Evolutionary conservation across 2,329 filamentous ascomycete genomes (phyloP).

Genomic region (Tolypocladium endophyticum): DNA sequence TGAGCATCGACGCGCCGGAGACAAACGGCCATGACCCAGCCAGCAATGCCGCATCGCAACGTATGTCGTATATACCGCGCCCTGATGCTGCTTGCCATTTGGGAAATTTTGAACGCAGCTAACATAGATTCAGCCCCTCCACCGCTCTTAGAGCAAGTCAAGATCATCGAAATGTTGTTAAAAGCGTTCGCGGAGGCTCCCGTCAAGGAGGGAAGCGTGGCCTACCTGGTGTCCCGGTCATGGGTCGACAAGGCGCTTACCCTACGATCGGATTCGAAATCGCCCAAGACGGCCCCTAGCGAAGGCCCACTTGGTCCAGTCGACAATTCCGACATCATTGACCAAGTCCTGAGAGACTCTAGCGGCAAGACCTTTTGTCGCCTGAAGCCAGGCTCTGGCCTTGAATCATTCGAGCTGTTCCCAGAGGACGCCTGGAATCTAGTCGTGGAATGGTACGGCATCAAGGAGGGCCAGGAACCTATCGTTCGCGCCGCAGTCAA

Average conservation of each 20-base stretch:
- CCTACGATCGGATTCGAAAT: constrained; percentile 47
- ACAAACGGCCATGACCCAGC: constrained; percentile 5
- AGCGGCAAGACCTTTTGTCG: constrained; percentile 53
- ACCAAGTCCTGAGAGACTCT: constrained; percentile 44
- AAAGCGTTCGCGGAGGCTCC: constrained; percentile 40
- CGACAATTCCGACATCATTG: constrained; percentile 76
- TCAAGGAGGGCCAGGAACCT: constrained; percentile 56
- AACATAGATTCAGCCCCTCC: constrained; percentile 17
- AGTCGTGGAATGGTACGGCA: constrained; percentile 72
- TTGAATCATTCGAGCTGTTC: constrained; percentile 67
- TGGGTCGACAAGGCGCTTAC: constrained; percentile 71
- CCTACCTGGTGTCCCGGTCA: constrained; percentile 65
- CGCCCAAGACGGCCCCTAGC: constrained; percentile 46
- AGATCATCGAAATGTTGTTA: constrained; percentile 54
- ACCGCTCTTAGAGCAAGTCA: constrained; percentile 52
- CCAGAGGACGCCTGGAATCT: constrained; percentile 73
- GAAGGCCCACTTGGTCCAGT: constrained; percentile 62
- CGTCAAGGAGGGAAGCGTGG: constrained; percentile 60
- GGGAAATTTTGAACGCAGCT: neutral
- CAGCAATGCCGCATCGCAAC: constrained; percentile 10
- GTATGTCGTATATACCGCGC: constrained; percentile 13
- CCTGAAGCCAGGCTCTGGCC: constrained; percentile 56
- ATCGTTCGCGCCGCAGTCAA: constrained; percentile 73
- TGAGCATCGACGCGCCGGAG: constrained; percentile 29
- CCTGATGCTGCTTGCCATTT: neutral